Conservation (phyloP, 805 yeast genomes). For the Barnettozyma siamensis region DNA sequence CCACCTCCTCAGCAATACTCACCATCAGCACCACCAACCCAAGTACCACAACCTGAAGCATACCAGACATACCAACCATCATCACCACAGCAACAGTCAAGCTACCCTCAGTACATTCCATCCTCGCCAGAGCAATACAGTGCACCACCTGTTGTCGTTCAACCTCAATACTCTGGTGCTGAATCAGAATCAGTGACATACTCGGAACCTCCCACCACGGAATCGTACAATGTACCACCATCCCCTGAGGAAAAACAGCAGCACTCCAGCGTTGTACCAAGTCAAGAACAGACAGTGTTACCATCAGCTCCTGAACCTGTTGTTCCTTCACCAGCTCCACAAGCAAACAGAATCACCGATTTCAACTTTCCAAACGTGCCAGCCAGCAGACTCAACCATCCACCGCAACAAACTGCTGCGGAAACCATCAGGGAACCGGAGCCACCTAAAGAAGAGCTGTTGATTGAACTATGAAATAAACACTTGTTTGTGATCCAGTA, state of each 20-base stretch:
- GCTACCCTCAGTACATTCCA: constrained; percentile 8
- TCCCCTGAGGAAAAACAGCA: constrained; percentile 1
- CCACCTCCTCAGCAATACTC: constrained; percentile 3
- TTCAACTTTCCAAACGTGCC: constrained; percentile 39
- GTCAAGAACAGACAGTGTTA: constrained; percentile 6
- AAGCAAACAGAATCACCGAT: constrained; percentile 25
- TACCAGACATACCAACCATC: constrained; percentile 6
- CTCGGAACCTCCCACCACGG: no score
- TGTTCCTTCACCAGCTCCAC: not conserved
- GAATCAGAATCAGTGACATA: not conserved
- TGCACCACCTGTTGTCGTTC: not conserved
- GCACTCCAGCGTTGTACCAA: constrained; percentile 5
- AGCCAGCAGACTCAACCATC: constrained; percentile 17
- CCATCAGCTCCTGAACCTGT: constrained; percentile 8
- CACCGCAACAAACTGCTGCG: not conserved
- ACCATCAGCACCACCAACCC: not conserved
- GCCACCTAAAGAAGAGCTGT: constrained; percentile 17
- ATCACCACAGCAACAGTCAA: constrained; percentile 4
- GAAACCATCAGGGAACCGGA: constrained; percentile 3
- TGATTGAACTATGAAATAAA: constrained; percentile 29
- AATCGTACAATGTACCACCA: no score
- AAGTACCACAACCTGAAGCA: constrained; percentile 7
- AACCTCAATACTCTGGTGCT: constrained; percentile 1
- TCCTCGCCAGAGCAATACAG: constrained; percentile 3
- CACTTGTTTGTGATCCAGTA: no score